phyloP scores from a whole-genome alignment of 2,329 filamentous ascomycete species.

The Aspergillus uvarum region DNA sequence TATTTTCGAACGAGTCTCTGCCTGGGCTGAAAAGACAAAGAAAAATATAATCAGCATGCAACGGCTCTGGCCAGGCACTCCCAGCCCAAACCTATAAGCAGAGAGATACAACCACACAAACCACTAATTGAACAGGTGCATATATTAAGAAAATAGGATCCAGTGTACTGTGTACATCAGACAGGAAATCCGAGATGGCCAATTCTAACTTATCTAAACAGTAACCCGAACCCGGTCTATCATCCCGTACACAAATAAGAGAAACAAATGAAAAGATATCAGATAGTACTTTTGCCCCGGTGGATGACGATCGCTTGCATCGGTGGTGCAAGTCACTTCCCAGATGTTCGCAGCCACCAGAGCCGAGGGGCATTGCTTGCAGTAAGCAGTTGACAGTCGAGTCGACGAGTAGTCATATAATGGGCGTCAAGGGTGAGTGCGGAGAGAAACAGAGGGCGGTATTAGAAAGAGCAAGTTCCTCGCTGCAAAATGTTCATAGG shows the following conservation, averaged over 20 bases:
- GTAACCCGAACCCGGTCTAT: slow-evolving; percentile 29
- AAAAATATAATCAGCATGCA: no score
- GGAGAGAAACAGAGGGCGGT: slow-evolving; percentile 2
- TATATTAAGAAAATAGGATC: slow-evolving; percentile 2
- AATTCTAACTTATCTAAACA: slow-evolving; percentile 20
- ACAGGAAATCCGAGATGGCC: slow-evolving; percentile 12
- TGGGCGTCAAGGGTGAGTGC: slow-evolving; percentile 12
- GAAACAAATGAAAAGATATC: slow-evolving; percentile 16
- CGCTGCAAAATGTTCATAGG: slow-evolving; percentile 18
- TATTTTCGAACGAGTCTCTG: no score
- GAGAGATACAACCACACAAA: neutral
- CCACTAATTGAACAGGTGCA: neutral
- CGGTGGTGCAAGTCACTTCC: neutral
- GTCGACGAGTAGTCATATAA: slow-evolving; percentile 18
- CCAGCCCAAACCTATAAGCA: no score
- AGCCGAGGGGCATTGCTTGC: neutral
- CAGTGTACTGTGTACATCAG: neutral
- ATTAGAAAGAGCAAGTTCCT: slow-evolving; percentile 10
- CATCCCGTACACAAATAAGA: slow-evolving; percentile 27
- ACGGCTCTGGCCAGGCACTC: no score
- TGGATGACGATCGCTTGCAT: neutral
- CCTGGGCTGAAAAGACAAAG: no score
- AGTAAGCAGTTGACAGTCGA: slow-evolving; percentile 1
- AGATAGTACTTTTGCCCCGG: slow-evolving; percentile 7
- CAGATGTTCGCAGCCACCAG: neutral